These are phyloP conservation scores for Leersia perrieri DNA, from an alignment of 176 grass and related monocot genomes.

Conservation along the genomic window DNA sequence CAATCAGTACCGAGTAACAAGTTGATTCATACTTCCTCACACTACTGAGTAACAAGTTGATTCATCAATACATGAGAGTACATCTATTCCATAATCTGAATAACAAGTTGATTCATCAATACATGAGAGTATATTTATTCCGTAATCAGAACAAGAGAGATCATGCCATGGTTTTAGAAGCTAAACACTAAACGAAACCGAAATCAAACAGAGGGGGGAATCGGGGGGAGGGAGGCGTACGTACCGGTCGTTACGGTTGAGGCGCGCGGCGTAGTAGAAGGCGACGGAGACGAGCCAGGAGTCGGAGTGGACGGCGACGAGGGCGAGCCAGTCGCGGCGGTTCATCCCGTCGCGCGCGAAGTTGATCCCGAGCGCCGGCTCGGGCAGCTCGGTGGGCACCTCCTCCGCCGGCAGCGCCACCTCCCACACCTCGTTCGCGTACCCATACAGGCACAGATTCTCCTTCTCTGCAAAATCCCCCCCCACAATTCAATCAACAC, in stretches of 20 bases:
- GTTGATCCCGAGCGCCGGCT: constrained; percentile 79
- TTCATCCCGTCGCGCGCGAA: constrained; percentile 81
- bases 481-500: neutral
- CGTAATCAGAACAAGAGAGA: too few relatives aligned
- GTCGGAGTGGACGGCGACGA: constrained; percentile 79
- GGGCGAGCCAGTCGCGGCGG: constrained; percentile 69
- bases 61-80: neutral
- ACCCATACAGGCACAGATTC: constrained; percentile 71
- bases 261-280: constrained; percentile 62
- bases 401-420: constrained; percentile 77
- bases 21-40: too few relatives aligned
- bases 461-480: constrained; percentile 55
- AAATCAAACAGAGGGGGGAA: constrained; percentile 13
- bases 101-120: neutral
- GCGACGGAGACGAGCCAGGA: constrained; percentile 74
- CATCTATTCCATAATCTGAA: constrained; percentile 20
- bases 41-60: neutral
- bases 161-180: neutral
- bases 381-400: constrained; percentile 78
- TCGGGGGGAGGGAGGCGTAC: too few relatives aligned
- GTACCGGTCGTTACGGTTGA: constrained; percentile 61
- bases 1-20: too few relatives aligned
- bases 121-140: too few relatives aligned
- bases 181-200: neutral
- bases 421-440: constrained; percentile 66